Conservation (phyloP, 2,329 filamentous ascomycete genomes). For the Hymenoscyphus fructigenus region DNA sequence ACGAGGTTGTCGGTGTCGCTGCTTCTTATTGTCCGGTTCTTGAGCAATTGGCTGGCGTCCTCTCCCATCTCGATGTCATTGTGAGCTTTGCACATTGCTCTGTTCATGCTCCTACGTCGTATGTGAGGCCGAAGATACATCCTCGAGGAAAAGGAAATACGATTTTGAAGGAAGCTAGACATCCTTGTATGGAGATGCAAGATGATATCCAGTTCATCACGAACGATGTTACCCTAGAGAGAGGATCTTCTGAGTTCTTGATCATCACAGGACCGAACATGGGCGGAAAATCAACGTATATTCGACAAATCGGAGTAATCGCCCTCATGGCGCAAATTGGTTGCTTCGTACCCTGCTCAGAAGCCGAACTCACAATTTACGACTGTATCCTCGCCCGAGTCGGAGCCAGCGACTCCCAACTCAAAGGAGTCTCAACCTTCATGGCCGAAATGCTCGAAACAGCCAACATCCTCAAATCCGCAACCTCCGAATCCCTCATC, state of each 20-base stretch:
- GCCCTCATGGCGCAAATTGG: constrained; percentile 96
- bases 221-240: constrained; percentile 83
- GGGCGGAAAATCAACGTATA: constrained; percentile 98
- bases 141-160: constrained; percentile 85
- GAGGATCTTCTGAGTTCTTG: constrained; percentile 81
- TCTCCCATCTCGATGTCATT: constrained; percentile 94
- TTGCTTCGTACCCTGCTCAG: constrained; percentile 89
- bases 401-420: constrained; percentile 91
- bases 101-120: constrained; percentile 87
- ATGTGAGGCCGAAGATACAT: constrained; percentile 89
- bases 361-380: constrained; percentile 92
- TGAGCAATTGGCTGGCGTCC: constrained; percentile 81
- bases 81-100: constrained; percentile 91
- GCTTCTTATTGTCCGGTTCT: constrained; percentile 93
- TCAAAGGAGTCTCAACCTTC: constrained; percentile 97
- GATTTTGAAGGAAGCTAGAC: constrained; percentile 85
- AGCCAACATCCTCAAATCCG: constrained; percentile 95
- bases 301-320: constrained; percentile 94
- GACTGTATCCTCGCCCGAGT: constrained; percentile 96
- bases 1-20: constrained; percentile 89
- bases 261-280: constrained; percentile 85
- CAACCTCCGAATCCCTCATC: constrained; percentile 91
- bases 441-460: constrained; percentile 99
- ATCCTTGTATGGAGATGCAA: constrained; percentile 98
- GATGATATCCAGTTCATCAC: constrained; percentile 99